phyloP scores from a whole-genome alignment of 2,329 filamentous ascomycete genomes.

The Ceratocystis variospora region DNA sequence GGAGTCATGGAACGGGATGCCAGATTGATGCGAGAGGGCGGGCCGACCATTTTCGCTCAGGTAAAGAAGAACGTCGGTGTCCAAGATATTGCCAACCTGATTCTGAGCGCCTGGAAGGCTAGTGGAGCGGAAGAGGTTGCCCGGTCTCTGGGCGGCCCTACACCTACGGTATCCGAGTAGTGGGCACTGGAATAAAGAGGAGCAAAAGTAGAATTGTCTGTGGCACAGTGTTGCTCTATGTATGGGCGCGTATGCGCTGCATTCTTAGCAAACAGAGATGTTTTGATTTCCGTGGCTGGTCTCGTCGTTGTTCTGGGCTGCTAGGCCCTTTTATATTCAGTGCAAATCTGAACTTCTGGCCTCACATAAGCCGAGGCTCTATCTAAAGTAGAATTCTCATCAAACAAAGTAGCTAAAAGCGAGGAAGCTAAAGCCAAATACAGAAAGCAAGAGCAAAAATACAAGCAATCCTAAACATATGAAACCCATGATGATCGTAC shows the following conservation, averaged over 20 bases:
- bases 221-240: too few relatives aligned
- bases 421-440: neutral
- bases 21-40: conserved; percentile 86
- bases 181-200: neutral
- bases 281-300: neutral
- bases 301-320: neutral
- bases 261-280: too few relatives aligned
- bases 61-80: conserved; percentile 87
- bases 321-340: conserved; percentile 1
- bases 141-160: conserved; percentile 42
- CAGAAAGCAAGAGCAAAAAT: neutral
- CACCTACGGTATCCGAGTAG: conserved; percentile 33
- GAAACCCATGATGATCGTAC: conserved; percentile 6
- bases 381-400: conserved; percentile 4
- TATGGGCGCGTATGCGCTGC: too few relatives aligned
- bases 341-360: neutral
- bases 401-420: conserved; percentile 4
- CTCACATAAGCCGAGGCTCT: neutral
- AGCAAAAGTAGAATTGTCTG: neutral
- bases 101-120: conserved; percentile 82
- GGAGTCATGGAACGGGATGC: conserved; percentile 90
- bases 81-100: conserved; percentile 73
- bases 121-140: conserved; percentile 60
- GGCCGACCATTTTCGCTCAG: conserved; percentile 88
- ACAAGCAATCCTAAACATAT: neutral